Conservation (phyloP, 2,329 filamentous ascomycete genomes). For the Dothistroma pini region DNA sequence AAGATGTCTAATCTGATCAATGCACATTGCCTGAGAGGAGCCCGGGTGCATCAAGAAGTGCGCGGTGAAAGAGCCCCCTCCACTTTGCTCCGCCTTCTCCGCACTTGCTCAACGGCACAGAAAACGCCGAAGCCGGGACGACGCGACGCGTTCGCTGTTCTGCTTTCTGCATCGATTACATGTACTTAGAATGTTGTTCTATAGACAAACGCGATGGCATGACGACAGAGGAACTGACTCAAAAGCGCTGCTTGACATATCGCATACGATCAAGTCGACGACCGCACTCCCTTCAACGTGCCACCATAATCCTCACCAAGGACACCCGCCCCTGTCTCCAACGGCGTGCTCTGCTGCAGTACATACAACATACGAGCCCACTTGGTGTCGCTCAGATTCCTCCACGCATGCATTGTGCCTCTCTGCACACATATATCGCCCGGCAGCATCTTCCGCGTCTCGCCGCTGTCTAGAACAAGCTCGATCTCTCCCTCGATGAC, state of each 20-base stretch:
- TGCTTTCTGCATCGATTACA: no score
- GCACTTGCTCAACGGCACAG: no score
- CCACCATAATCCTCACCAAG: conserved; percentile 31
- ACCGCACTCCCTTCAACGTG: conserved; percentile 28
- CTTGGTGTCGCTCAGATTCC: conserved; percentile 30
- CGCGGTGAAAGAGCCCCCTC: no score
- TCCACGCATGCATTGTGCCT: conserved; percentile 36
- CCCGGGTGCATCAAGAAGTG: no score
- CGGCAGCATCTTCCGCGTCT: conserved; percentile 28
- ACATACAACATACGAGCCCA: conserved; percentile 36
- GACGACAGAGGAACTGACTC: no score
- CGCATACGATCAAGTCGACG: conserved; percentile 12
- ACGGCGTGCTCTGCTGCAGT: conserved; percentile 27
- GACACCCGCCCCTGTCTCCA: conserved; percentile 25
- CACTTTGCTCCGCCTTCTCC: no score
- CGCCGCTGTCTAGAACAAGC: conserved; percentile 33
- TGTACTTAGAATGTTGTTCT: no score
- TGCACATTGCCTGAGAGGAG: no score
- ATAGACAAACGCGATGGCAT: no score
- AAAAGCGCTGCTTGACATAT: not conserved
- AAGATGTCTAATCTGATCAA: no score
- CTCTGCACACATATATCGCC: conserved; percentile 35
- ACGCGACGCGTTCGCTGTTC: no score
- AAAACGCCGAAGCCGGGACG: no score
- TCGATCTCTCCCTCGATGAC: conserved; percentile 34